Evolutionary conservation across 345 rosid genomes (phyloP).

Genomic region (Aethionema arabicum): DNA sequence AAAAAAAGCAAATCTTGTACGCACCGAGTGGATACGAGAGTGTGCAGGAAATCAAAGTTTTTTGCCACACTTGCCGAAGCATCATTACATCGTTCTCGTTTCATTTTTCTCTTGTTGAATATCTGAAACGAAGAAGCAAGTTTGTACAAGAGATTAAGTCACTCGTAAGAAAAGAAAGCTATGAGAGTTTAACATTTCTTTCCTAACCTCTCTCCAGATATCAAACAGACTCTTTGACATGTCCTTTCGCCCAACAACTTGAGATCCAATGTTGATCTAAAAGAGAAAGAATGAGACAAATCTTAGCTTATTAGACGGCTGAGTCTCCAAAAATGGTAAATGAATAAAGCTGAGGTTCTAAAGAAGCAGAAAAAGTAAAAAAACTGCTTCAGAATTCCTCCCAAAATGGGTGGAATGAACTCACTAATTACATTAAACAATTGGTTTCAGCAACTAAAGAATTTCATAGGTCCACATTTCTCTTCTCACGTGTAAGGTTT

Average conservation of each 20-base stretch:
- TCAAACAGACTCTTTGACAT: slow-evolving; percentile 79
- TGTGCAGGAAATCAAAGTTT: slow-evolving; percentile 59
- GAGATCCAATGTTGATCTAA: slow-evolving; percentile 81
- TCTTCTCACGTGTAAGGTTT: slow-evolving; percentile 1
- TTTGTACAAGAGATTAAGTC: slow-evolving; percentile 19
- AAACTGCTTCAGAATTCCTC: not conserved
- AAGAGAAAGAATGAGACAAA: slow-evolving; percentile 32
- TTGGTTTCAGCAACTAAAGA: not conserved
- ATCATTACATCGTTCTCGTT: slow-evolving; percentile 44
- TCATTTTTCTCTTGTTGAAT: slow-evolving; percentile 73
- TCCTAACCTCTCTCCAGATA: slow-evolving; percentile 90
- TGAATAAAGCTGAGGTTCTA: not conserved
- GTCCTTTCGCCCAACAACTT: slow-evolving; percentile 91
- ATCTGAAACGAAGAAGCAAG: slow-evolving; percentile 47
- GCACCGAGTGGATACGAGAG: slow-evolving; percentile 73
- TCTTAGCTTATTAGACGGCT: slow-evolving; percentile 14
- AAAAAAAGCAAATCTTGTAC: slow-evolving; percentile 25
- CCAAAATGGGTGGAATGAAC: not conserved
- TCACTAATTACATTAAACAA: not conserved
- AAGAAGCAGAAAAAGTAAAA: slow-evolving; percentile 4
- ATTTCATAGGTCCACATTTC: slow-evolving; percentile 3
- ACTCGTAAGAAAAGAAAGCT: slow-evolving; percentile 7
- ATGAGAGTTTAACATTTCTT: slow-evolving; percentile 1
- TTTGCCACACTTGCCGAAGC: slow-evolving; percentile 39
- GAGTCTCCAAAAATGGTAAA: slow-evolving; percentile 5